phyloP scores from a whole-genome alignment of 2,329 filamentous ascomycete genomes.

The Monosporascus sp. region DNA sequence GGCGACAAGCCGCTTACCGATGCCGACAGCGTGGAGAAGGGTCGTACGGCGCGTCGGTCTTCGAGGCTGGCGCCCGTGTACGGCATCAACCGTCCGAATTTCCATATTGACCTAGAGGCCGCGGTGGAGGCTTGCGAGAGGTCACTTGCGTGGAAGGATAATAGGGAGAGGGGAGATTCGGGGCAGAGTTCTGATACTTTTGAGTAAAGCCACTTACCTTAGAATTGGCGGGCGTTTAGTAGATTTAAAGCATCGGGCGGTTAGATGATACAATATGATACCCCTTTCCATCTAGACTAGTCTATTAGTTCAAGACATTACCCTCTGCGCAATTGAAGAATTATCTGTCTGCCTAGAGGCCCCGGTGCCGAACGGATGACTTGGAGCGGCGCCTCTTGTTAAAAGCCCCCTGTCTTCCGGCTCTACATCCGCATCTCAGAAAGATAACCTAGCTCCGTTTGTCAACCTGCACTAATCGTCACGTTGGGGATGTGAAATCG shows the following conservation, averaged over 20 bases:
- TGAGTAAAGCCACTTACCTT: not conserved
- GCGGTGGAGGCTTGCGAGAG: constrained; percentile 28
- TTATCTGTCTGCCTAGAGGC: not conserved
- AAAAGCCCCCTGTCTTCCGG: too few species aligned
- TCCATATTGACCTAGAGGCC: constrained; percentile 41
- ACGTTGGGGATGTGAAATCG: too few species aligned
- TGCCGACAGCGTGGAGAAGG: not conserved
- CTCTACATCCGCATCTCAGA: too few species aligned
- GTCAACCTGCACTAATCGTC: too few species aligned
- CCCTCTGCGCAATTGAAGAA: not conserved
- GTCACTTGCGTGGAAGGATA: not conserved
- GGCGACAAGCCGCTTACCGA: not conserved
- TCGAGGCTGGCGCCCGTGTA: constrained; percentile 25
- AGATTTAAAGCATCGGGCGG: not conserved
- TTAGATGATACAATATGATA: not conserved
- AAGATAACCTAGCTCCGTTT: too few species aligned
- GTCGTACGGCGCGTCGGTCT: not conserved
- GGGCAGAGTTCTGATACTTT: not conserved
- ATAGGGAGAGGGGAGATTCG: not conserved
- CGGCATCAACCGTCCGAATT: constrained; percentile 41
- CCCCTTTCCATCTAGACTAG: not conserved
- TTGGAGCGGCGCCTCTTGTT: too few species aligned
- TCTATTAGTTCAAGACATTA: not conserved
- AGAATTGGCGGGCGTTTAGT: not conserved
- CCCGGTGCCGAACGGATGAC: not conserved